Conservation (phyloP, 169 alveolate genomes). For the Plasmodium coatneyi region DNA sequence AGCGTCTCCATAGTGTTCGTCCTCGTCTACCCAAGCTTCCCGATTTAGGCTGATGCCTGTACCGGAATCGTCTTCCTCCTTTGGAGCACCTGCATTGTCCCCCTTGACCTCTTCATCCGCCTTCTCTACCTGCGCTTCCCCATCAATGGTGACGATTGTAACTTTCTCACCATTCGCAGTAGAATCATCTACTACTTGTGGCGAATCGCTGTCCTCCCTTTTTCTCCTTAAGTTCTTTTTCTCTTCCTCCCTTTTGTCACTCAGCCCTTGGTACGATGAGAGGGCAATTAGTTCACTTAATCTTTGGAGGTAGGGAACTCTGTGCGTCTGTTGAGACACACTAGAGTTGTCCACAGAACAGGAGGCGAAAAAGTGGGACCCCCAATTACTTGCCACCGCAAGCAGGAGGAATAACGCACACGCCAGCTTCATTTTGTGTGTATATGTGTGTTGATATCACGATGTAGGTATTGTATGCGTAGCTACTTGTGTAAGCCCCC, state of each 20-base stretch:
- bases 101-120: background rate
- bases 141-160: background rate
- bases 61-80: background rate
- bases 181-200: background rate
- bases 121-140: background rate
- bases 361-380: background rate
- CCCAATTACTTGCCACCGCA: constrained; percentile 25
- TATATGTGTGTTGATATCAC: background rate
- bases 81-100: background rate
- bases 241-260: constrained; percentile 9
- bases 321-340: background rate
- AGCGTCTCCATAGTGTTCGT: background rate
- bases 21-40: no score
- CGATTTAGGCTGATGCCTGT: background rate
- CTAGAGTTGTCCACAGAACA: constrained; percentile 1
- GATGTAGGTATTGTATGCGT: background rate
- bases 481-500: background rate
- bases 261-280: background rate
- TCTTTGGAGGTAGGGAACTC: background rate
- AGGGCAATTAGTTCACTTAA: background rate
- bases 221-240: constrained; percentile 43
- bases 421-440: constrained; percentile 26
- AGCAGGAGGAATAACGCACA: constrained; percentile 29
- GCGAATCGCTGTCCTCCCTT: background rate
- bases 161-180: background rate